Evolutionary conservation across 2,329 filamentous ascomycete genomes (phyloP).

Genomic region (Dactylellina parvicollis): DNA sequence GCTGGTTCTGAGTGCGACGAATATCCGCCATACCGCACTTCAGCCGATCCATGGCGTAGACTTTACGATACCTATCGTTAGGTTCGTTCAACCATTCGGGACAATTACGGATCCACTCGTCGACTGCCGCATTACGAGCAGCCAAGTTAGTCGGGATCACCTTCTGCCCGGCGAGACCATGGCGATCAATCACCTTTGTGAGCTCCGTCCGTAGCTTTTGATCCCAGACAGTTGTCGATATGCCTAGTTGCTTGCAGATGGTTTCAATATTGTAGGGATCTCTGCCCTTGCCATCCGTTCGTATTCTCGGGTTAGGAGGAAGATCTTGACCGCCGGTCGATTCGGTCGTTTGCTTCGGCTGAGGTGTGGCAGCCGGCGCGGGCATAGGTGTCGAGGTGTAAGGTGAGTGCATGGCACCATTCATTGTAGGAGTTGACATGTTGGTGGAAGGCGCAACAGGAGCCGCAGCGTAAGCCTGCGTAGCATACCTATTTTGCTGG

Average conservation of each 20-base stretch:
- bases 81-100: conserved; percentile 46
- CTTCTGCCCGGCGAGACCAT: conserved; percentile 42
- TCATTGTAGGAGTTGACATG: conserved; percentile 43
- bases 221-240: conserved; percentile 48
- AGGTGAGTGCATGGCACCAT: conserved; percentile 38
- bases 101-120: conserved; percentile 47
- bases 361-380: conserved; percentile 24
- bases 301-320: conserved; percentile 46
- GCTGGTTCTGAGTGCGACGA: conserved; percentile 44
- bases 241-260: conserved; percentile 49
- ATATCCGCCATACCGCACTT: conserved; percentile 50
- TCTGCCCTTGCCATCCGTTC: conserved; percentile 41
- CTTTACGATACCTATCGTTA: conserved; percentile 44
- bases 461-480: conserved; percentile 41
- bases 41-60: conserved; percentile 44
- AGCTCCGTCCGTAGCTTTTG: conserved; percentile 43
- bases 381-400: conserved; percentile 36
- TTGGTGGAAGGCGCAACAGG: conserved; percentile 46
- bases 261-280: conserved; percentile 49
- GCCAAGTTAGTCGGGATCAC: conserved; percentile 44
- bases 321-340: conserved; percentile 36
- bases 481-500: conserved; percentile 37
- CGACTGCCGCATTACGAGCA: conserved; percentile 39
- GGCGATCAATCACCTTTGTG: conserved; percentile 41
- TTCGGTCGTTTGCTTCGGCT: conserved; percentile 34